Base-by-base conservation (phyloP, 2,329 filamentous ascomycete genomes). In the Colletotrichum higginsianum region DNA sequence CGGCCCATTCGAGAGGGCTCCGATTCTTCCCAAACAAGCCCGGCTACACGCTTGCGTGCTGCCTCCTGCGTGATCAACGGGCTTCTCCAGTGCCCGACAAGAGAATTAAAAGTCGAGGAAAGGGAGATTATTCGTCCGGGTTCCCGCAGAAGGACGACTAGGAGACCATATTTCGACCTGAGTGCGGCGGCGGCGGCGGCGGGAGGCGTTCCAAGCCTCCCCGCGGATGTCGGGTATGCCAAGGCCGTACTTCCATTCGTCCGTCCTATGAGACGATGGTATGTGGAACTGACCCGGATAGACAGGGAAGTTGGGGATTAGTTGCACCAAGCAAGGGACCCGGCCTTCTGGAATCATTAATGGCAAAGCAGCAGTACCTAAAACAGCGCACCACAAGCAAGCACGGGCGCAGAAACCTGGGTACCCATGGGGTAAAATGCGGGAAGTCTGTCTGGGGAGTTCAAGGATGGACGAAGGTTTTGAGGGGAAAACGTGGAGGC, bases 211-310 rank as follows among this genome's bases (percentile, higher is more conserved):
- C 61, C 61, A 44, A 53, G 49, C 61, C 61, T 35, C 35, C 38
- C 61, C 62, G 46, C 68, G 65, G 52, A 53, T 72, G 60, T 64
- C 69, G 69, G 65, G 23, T 60, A 42, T 44, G 69, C 69, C 66
- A 72, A 72, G 69, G 30, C 53, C 18, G 23, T 16, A 72, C 70
- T 72, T 72, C 70, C 70, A 52, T 72, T 71, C 70, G 61, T 71
- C 70, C 70, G 66, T 66, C 66, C 70, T 66, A 71, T 71, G 61
- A 71, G 67, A 66, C 15, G 67, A 26, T 56, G 61, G 70, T 49
- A 61, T 61, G 70, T 61, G 67, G 70, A 53, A 53, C 56, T 66
- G 70, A 72, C 61, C 61, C 46, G 64, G 65, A 68, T 68, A 55
- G 44, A 35, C 70, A 71, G 56, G 70, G 66, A 55, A 69, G 47